Evolutionary conservation across 2,329 filamentous ascomycete genomes (phyloP).

Genomic region (Fusarium algeriense): DNA sequence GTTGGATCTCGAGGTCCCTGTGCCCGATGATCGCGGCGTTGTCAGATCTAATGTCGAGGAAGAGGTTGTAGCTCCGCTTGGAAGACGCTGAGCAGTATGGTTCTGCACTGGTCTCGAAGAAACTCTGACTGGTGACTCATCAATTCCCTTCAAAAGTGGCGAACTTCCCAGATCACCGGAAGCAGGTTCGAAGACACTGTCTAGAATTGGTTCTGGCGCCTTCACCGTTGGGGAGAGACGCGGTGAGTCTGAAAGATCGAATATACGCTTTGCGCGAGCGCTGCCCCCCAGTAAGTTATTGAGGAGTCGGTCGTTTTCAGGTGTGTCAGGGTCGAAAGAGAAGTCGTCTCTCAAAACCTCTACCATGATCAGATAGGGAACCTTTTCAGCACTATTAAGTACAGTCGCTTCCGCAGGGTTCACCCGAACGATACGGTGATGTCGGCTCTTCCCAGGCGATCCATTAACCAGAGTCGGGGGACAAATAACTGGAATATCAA

Average conservation of each 20-base stretch:
- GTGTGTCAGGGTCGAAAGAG: slow-evolving; percentile 80
- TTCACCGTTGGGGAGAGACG: slow-evolving; percentile 59
- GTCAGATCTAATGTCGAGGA: slow-evolving; percentile 70
- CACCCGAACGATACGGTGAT: slow-evolving; percentile 85
- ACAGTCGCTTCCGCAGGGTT: slow-evolving; percentile 89
- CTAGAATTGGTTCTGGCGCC: slow-evolving; percentile 61
- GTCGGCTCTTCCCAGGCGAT: slow-evolving; percentile 78
- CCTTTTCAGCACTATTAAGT: slow-evolving; percentile 87
- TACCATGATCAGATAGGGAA: slow-evolving; percentile 87
- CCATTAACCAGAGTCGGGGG: slow-evolving; percentile 80
- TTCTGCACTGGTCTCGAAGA: slow-evolving; percentile 47
- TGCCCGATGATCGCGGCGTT: slow-evolving; percentile 77
- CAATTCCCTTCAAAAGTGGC: slow-evolving; percentile 71
- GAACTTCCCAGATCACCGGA: slow-evolving; percentile 83
- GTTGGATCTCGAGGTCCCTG: slow-evolving; percentile 74
- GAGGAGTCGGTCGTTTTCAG: slow-evolving; percentile 77
- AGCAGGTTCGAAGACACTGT: slow-evolving; percentile 87
- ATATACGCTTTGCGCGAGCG: slow-evolving; percentile 70
- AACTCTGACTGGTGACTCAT: slow-evolving; percentile 58
- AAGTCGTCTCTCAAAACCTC: slow-evolving; percentile 87
- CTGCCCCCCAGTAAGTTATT: slow-evolving; percentile 68
- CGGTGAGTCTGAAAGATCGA: slow-evolving; percentile 76
- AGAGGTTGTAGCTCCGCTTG: slow-evolving; percentile 71
- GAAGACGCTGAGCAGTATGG: slow-evolving; percentile 64
- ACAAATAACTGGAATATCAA: slow-evolving; percentile 86